Evolutionary conservation across 164 flowering plant genomes (phyloP).

Genomic region (Buxus sempervirens): DNA sequence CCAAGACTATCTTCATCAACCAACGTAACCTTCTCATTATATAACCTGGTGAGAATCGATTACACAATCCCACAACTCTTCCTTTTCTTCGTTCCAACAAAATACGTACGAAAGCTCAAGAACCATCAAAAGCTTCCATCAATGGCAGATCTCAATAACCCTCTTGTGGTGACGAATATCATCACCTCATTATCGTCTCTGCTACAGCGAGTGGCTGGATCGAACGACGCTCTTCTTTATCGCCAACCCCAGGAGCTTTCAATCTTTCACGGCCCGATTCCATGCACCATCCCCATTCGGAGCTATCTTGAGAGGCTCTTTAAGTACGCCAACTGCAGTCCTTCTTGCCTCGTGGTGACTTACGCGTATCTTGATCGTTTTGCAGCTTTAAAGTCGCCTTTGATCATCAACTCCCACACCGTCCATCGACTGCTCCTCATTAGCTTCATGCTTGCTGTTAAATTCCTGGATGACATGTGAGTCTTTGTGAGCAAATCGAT

Average conservation of each 20-base stretch:
- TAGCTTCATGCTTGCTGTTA: conserved; percentile 66
- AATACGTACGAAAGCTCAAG: neutral
- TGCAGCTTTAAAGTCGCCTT: conserved; percentile 40
- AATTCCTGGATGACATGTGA: conserved; percentile 78
- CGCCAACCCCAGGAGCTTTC: conserved; percentile 42
- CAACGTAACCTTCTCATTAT: no score
- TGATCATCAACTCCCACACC: conserved; percentile 57
- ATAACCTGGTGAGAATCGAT: no score
- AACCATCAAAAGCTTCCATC: conserved; percentile 3
- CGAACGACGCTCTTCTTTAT: conserved; percentile 37
- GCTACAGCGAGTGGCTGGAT: conserved; percentile 47
- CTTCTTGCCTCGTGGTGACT: conserved; percentile 62
- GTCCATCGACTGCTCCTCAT: conserved; percentile 70
- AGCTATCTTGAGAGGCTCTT: conserved; percentile 58
- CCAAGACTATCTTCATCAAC: no score
- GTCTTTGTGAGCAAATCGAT: conserved; percentile 11
- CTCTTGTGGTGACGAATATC: conserved; percentile 36
- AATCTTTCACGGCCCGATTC: conserved; percentile 55
- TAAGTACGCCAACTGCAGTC: conserved; percentile 74
- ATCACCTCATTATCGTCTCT: conserved; percentile 51
- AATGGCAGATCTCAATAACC: conserved; percentile 42
- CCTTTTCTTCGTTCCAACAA: neutral
- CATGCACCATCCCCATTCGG: conserved; percentile 55
- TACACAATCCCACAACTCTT: no score
- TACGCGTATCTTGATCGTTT: conserved; percentile 71